Percentiles rank a stretch among this genome's conserved stretches.
Evolutionary conservation across 2,329 filamentous ascomycete species (phyloP).

Genomic region (Pseudocercospora macadamiae): DNA sequence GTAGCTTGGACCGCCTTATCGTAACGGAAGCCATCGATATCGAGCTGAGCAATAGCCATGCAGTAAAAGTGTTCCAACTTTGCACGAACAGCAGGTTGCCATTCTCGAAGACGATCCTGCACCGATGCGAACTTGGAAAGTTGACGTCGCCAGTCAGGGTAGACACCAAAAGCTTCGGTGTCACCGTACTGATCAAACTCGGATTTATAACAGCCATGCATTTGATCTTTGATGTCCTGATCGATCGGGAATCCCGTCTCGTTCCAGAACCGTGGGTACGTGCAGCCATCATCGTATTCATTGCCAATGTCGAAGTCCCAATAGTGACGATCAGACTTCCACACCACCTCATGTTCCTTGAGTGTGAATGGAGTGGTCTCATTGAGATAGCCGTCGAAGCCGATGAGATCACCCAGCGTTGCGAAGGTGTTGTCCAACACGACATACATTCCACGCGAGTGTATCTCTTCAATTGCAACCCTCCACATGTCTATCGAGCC

Average conservation of each 20-base stretch:
- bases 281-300: conserved; percentile 49
- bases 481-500: conserved; percentile 62
- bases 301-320: conserved; percentile 60
- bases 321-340: conserved; percentile 59
- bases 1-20: conserved; percentile 67
- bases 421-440: conserved; percentile 66
- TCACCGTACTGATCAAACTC: conserved; percentile 67
- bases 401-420: conserved; percentile 65
- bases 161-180: conserved; percentile 63
- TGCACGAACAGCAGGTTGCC: conserved; percentile 59
- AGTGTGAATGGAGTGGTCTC: conserved; percentile 57
- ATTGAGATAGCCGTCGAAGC: conserved; percentile 63
- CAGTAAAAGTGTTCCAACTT: conserved; percentile 63
- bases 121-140: conserved; percentile 66
- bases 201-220: conserved; percentile 60
- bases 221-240: conserved; percentile 45
- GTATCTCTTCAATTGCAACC: conserved; percentile 59
- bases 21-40: conserved; percentile 66
- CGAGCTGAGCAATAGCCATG: conserved; percentile 61
- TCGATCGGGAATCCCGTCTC: conserved; percentile 58
- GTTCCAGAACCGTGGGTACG: conserved; percentile 64
- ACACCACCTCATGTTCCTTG: conserved; percentile 59
- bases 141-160: conserved; percentile 63
- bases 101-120: conserved; percentile 66
- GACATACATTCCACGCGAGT: conserved; percentile 64